Percentiles rank a stretch among this genome's conserved stretches.
phyloP scores from a whole-genome alignment of 1,284 basidiomycete genomes.

The Sporisorium scitamineum region DNA sequence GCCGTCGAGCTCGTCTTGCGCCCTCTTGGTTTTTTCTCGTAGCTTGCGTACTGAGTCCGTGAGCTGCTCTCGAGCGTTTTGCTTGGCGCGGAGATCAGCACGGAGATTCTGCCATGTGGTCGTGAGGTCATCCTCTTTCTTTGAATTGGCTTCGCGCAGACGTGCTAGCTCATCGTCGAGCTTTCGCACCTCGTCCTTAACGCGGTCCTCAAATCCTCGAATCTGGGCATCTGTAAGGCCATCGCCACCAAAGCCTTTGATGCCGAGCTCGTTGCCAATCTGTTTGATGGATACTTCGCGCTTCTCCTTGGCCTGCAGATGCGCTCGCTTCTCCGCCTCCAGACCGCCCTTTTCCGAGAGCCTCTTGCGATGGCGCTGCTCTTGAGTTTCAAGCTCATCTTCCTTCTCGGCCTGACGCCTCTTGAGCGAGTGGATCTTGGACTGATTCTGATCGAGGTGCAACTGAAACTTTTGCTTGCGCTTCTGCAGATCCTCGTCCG shows the following conservation, averaged over 20 bases:
- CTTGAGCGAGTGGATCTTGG: conserved; percentile 73
- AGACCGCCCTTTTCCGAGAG: conserved; percentile 66
- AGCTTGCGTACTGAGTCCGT: conserved; percentile 42
- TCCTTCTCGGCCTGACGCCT: conserved; percentile 75
- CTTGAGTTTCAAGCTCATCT: conserved; percentile 70
- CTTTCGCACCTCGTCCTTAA: conserved; percentile 47
- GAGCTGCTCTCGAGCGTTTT: conserved; percentile 50
- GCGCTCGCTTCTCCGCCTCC: conserved; percentile 62
- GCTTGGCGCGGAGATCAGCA: conserved; percentile 49
- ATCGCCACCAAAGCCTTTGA: conserved; percentile 79
- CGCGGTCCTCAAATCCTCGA: conserved; percentile 75
- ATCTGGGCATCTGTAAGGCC: conserved; percentile 78
- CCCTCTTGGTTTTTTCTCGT: conserved; percentile 49
- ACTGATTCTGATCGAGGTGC: conserved; percentile 75
- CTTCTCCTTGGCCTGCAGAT: conserved; percentile 79
- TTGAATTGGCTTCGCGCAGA: conserved; percentile 27
- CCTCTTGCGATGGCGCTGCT: conserved; percentile 43
- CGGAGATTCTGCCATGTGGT: conserved; percentile 51
- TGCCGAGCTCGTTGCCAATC: conserved; percentile 77
- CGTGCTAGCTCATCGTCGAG: conserved; percentile 39
- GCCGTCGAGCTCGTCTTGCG: conserved; percentile 56
- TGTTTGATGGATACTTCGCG: conserved; percentile 82
- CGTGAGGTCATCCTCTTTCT: conserved; percentile 46
- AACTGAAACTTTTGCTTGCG: conserved; percentile 80
- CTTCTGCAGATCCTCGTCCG: conserved; percentile 80